These are phyloP conservation scores for Bombardia bombarda DNA, from an alignment of 495 filamentous ascomycete species.

Conservation along the genomic window DNA sequence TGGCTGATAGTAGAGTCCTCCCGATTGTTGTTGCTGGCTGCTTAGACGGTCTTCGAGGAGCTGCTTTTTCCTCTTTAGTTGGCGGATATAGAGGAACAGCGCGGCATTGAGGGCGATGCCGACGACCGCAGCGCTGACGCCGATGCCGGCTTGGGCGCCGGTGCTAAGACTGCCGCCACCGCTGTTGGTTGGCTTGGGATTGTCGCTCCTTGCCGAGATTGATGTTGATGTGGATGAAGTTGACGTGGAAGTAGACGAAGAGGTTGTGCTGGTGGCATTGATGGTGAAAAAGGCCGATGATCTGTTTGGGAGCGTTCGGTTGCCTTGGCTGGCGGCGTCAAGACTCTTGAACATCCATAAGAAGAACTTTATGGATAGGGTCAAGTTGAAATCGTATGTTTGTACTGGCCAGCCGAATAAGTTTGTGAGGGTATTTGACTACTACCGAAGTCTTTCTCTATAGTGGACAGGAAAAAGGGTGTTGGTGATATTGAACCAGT, in stretches of 20 bases:
- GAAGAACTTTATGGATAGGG: neutral
- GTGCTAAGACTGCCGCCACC: neutral
- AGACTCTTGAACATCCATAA: neutral
- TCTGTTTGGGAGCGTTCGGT: neutral
- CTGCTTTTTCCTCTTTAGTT: neutral
- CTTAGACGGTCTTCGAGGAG: no score
- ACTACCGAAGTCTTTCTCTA: no score
- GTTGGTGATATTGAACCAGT: no score
- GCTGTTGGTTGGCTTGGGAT: no score
- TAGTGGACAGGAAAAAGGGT: no score
- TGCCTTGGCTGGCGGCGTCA: neutral
- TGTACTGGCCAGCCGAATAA: neutral
- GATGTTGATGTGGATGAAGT: neutral
- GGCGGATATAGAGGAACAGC: neutral
- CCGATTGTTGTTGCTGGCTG: no score
- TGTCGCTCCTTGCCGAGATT: no score
- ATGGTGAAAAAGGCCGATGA: neutral
- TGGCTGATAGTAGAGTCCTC: no score
- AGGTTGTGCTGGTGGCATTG: neutral
- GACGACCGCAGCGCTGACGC: neutral
- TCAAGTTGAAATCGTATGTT: neutral
- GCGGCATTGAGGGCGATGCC: neutral
- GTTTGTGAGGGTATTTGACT: no score
- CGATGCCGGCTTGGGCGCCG: neutral
- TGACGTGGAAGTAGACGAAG: neutral